phyloP scores from a whole-genome alignment of 1,284 basidiomycete species.

The Coniferiporia sulphurascens region DNA sequence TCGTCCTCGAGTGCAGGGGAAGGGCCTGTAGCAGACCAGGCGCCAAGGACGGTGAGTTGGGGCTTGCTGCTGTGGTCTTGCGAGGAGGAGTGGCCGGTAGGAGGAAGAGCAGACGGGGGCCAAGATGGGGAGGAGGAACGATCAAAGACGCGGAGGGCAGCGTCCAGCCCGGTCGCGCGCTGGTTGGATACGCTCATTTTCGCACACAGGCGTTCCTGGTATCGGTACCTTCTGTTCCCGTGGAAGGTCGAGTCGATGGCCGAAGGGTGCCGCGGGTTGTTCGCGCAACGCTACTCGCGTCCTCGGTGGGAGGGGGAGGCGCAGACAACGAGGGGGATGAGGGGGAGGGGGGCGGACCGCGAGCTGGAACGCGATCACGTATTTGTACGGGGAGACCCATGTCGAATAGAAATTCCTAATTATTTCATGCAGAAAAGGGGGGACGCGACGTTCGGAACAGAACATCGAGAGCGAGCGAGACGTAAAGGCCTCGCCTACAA shows the following conservation, averaged over 20 bases:
- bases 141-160: slow-evolving; percentile 4
- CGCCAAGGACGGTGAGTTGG: slow-evolving; percentile 7
- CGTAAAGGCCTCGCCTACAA: not conserved
- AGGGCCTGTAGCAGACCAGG: slow-evolving; percentile 11
- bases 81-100: not conserved
- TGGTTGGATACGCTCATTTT: not conserved
- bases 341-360: no score
- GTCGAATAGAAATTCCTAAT: not conserved
- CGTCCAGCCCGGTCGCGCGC: not conserved
- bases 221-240: not conserved
- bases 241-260: not conserved
- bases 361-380: no score
- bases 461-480: not conserved
- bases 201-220: not conserved
- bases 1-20: slow-evolving; percentile 11
- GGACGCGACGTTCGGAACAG: not conserved
- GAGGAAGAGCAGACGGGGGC: not conserved
- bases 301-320: not conserved
- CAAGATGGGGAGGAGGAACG: not conserved
- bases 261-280: no score
- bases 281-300: no score
- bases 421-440: not conserved
- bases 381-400: not conserved
- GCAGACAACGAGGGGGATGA: no score
- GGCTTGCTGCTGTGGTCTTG: not conserved